Evolutionary conservation across 2,329 filamentous ascomycete genomes (phyloP).

Genomic region (Neopestalotiopsis rosae): DNA sequence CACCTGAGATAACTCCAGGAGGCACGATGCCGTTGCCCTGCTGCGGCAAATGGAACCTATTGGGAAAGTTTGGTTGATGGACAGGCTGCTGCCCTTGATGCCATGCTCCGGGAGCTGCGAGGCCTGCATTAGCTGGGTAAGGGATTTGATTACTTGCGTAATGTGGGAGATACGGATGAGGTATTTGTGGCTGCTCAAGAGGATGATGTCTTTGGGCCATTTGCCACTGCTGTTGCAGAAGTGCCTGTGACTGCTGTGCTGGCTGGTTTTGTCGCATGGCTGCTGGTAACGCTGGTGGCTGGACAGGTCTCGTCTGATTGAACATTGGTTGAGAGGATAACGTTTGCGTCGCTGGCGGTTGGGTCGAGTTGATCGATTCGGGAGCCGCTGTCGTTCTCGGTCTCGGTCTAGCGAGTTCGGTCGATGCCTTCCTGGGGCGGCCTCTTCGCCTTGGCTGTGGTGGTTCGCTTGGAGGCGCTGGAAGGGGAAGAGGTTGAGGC

Average conservation of each 20-base stretch:
- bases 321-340: background rate
- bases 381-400: background rate
- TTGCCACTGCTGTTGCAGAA: background rate
- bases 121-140: background rate
- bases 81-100: background rate
- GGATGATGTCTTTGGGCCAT: background rate
- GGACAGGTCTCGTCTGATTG: background rate
- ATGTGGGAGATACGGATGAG: background rate
- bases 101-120: background rate
- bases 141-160: background rate
- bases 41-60: background rate
- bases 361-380: background rate
- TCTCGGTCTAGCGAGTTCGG: background rate
- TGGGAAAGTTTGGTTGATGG: background rate
- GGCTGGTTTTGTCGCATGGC: background rate
- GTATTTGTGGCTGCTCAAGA: background rate
- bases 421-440: slow-evolving; percentile 8
- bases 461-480: background rate
- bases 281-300: background rate
- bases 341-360: background rate
- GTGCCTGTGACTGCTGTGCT: background rate
- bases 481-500: background rate
- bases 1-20: background rate
- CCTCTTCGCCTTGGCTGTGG: slow-evolving; percentile 16
- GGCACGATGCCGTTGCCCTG: background rate